Evolutionary conservation across 495 filamentous ascomycete species (phyloP).

Genomic region (Pyrenula massariospora): DNA sequence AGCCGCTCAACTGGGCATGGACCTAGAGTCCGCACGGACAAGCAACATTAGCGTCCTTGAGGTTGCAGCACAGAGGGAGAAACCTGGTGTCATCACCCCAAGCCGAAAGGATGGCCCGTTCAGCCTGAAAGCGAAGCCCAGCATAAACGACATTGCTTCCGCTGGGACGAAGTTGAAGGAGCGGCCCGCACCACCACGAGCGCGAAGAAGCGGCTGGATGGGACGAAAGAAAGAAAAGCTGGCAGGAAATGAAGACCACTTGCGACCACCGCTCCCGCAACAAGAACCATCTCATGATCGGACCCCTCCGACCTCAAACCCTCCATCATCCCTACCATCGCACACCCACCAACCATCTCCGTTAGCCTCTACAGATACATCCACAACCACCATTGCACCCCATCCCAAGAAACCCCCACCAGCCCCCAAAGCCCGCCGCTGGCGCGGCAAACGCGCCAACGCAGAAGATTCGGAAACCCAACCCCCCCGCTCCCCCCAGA

Average conservation of each 20-base stretch:
- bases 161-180: neutral
- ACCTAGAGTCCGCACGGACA: slow-evolving; percentile 30
- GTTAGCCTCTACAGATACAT: slow-evolving; percentile 8
- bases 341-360: neutral
- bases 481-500: slow-evolving; percentile 18
- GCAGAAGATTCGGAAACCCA: slow-evolving; percentile 17
- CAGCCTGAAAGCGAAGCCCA: neutral
- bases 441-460: slow-evolving; percentile 22
- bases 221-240: neutral
- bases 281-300: neutral
- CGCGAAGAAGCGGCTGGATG: slow-evolving; percentile 1
- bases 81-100: slow-evolving; percentile 75
- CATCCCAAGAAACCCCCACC: slow-evolving; percentile 2
- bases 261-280: neutral
- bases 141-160: neutral
- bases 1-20: slow-evolving; percentile 27
- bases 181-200: slow-evolving; percentile 4
- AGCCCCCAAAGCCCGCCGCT: slow-evolving; percentile 25
- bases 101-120: slow-evolving; percentile 39
- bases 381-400: slow-evolving; percentile 30
- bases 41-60: slow-evolving; percentile 59
- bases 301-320: slow-evolving; percentile 2
- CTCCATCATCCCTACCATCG: neutral
- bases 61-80: slow-evolving; percentile 68
- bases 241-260: neutral